phyloP scores from a whole-genome alignment of 345 rosid genomes.

The Schrenkiella parvula region DNA sequence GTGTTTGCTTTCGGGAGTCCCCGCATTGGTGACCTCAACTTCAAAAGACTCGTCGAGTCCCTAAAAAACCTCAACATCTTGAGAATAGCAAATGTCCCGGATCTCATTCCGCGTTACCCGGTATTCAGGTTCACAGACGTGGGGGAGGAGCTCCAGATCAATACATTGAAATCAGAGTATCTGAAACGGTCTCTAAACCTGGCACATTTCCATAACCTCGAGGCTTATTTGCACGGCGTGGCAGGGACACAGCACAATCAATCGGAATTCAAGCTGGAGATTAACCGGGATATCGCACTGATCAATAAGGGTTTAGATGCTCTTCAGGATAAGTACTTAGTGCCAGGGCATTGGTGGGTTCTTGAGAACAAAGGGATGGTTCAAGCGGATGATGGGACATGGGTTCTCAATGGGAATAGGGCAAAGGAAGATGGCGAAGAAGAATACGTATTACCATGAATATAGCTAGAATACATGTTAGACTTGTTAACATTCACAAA shows the following conservation, averaged over 20 bases:
- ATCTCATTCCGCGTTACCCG: slow-evolving; percentile 35
- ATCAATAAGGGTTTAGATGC: slow-evolving; percentile 35
- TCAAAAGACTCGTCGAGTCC: slow-evolving; percentile 24
- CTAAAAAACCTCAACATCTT: slow-evolving; percentile 30
- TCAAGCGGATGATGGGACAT: slow-evolving; percentile 35
- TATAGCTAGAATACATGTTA: neutral
- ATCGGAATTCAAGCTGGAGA: slow-evolving; percentile 25
- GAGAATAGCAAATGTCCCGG: slow-evolving; percentile 35
- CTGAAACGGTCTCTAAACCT: slow-evolving; percentile 20
- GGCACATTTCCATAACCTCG: slow-evolving; percentile 27
- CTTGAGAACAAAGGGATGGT: slow-evolving; percentile 35
- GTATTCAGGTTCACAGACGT: slow-evolving; percentile 26
- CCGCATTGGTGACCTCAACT: slow-evolving; percentile 32
- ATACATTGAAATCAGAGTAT: slow-evolving; percentile 37
- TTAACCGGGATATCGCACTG: slow-evolving; percentile 29
- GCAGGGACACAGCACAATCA: slow-evolving; percentile 28
- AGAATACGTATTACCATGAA: neutral
- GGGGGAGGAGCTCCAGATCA: slow-evolving; percentile 38
- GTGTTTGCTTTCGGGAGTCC: slow-evolving; percentile 44
- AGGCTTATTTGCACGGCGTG: slow-evolving; percentile 41
- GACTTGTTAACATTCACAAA: neutral
- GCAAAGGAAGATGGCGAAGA: neutral
- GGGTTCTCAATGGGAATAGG: slow-evolving; percentile 25
- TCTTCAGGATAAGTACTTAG: slow-evolving; percentile 32
- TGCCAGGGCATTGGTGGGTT: slow-evolving; percentile 38